These are phyloP conservation scores for Veloporphyrellus conicus DNA, from an alignment of 1,284 basidiomycete genomes.

Conservation along the genomic window DNA sequence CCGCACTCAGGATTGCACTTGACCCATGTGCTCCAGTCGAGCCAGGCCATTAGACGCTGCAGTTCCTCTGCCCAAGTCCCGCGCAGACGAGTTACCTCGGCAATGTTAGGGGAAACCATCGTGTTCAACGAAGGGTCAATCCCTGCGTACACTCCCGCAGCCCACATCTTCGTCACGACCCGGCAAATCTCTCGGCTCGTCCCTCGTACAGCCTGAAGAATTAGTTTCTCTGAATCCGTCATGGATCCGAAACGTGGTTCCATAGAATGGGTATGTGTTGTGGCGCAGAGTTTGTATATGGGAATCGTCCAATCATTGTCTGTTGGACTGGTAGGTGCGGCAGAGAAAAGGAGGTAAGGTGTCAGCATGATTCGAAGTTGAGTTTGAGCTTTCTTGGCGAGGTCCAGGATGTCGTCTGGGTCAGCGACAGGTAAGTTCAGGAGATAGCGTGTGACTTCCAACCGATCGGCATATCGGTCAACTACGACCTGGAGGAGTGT, in stretches of 20 bases:
- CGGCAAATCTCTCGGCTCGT: slow-evolving; percentile 46
- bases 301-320: slow-evolving; percentile 27
- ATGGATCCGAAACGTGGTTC: slow-evolving; percentile 16
- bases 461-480: slow-evolving; percentile 41
- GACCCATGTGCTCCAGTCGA: slow-evolving; percentile 42
- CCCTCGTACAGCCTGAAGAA: slow-evolving; percentile 35
- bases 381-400: slow-evolving; percentile 16
- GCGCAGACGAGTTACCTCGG: slow-evolving; percentile 10
- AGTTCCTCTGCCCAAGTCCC: slow-evolving; percentile 27
- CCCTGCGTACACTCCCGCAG: slow-evolving; percentile 31
- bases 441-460: slow-evolving; percentile 40
- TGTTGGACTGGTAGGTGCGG: slow-evolving; percentile 1
- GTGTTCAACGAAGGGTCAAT: slow-evolving; percentile 19
- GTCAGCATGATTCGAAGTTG: slow-evolving; percentile 25
- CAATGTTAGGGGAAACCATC: background rate
- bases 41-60: slow-evolving; percentile 36
- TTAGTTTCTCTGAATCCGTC: slow-evolving; percentile 36
- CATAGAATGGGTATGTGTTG: slow-evolving; percentile 35
- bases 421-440: too few species aligned
- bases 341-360: slow-evolving; percentile 20
- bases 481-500: slow-evolving; percentile 39
- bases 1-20: slow-evolving; percentile 37
- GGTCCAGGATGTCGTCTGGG: slow-evolving; percentile 9
- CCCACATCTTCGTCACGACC: slow-evolving; percentile 43
- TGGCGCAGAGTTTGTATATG: slow-evolving; percentile 31